Base-by-base conservation (phyloP, 352 stramenopile species). In the Pythium angustatum region DNA sequence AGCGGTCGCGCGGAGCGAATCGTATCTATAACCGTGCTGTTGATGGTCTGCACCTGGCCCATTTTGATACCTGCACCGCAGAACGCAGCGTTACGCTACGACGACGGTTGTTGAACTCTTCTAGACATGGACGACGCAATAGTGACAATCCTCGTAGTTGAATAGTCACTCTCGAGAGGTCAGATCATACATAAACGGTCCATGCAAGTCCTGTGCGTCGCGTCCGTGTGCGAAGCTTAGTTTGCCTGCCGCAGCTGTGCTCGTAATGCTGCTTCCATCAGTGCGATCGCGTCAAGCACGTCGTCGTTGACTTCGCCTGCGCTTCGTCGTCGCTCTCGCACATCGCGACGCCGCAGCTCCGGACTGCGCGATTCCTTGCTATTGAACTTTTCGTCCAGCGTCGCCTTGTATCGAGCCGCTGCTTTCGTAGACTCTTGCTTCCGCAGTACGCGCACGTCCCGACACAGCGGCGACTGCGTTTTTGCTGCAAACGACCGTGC, bases 401-500 rank as follows among this genome's bases (percentile, higher is more conserved):
- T 56, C 11, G 50, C 52, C 34, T 72, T 76, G 65, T 86, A 88
- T 22, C 66, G 68, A 24, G 75, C 66, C 1, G 80, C 77, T n/a
- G 73, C 71, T n/a, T 81, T 83, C n/a, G 41, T 62, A 0, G 62
- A 68, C 56, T 84, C 79, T 6, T 75, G 59, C 43, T 78, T 66
- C 4, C 73, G 68, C 38, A 89, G 52, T 9, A 72, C 66, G 6
- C 80, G 75, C 5, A 91, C 76, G 43, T 88, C 80, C 27, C 62
- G 68, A 52, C 80, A 88, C 2, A 85, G 62, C 21, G 66, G 63
- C 24, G 44, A 76, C 38, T 56, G 69, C 15, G 40, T 76, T 24
- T 48, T 72, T 28, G 61, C 62, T 10, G 71, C 70, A 54, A 86
- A 87, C 17, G 55, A 62, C 58, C 78, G 85, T 2, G 75, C 75